Conservation (phyloP, 352 stramenopile genomes). For the Globisporangium uncinulatum region DNA sequence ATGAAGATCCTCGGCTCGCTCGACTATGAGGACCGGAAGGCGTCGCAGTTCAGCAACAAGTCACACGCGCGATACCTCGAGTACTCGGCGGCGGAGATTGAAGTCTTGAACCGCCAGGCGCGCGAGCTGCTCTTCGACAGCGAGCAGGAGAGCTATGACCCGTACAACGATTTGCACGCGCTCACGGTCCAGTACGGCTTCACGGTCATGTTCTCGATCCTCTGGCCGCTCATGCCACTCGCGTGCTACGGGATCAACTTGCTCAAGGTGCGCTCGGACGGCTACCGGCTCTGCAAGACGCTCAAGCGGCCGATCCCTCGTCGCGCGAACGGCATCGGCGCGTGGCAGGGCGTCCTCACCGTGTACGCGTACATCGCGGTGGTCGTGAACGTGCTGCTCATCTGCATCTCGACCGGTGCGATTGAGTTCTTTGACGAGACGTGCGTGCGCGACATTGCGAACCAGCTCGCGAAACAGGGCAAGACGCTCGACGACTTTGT, state of each 20-base stretch:
- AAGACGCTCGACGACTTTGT: conserved; percentile 67
- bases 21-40: conserved; percentile 69
- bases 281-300: conserved; percentile 62
- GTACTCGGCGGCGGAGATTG: conserved; percentile 52
- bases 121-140: conserved; percentile 69
- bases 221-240: conserved; percentile 73
- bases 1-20: conserved; percentile 82
- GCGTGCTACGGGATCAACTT: conserved; percentile 69
- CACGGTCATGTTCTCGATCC: conserved; percentile 77
- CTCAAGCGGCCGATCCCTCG: conserved; percentile 67
- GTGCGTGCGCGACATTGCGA: conserved; percentile 47
- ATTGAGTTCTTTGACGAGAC: conserved; percentile 62
- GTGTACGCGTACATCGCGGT: conserved; percentile 59
- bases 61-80: conserved; percentile 58
- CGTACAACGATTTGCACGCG: conserved; percentile 73
- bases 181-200: conserved; percentile 70
- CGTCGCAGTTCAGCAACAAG: conserved; percentile 71
- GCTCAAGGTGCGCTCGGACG: conserved; percentile 61
- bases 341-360: conserved; percentile 55
- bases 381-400: conserved; percentile 63
- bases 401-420: conserved; percentile 67
- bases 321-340: conserved; percentile 67
- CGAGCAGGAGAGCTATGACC: conserved; percentile 66
- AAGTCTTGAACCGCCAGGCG: conserved; percentile 61
- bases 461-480: conserved; percentile 51